phyloP scores from a whole-genome alignment of 257 asterid genomes.

The Echium plantagineum region DNA sequence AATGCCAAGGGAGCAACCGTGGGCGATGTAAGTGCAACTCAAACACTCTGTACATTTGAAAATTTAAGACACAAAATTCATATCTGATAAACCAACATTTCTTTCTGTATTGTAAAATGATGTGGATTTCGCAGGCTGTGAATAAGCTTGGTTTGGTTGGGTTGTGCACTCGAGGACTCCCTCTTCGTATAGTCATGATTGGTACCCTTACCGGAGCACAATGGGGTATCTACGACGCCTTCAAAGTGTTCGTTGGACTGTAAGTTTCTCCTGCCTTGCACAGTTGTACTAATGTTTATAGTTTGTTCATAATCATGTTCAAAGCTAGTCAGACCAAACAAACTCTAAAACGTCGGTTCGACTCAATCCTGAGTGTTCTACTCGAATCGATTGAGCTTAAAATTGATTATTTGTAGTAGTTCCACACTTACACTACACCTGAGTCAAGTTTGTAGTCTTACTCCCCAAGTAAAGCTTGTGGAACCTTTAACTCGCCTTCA shows the following conservation, averaged over 20 bases:
- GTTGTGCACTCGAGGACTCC: background rate
- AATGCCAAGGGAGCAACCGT: slow-evolving; percentile 17
- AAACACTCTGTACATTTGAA: background rate
- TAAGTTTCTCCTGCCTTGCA: background rate
- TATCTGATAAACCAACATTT: background rate
- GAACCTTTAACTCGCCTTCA: too few species aligned
- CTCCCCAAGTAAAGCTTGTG: too few species aligned
- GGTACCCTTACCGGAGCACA: background rate
- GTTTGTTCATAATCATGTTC: background rate
- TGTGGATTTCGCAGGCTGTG: background rate
- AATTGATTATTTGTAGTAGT: too few species aligned
- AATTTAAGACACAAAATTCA: background rate
- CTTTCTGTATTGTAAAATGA: background rate
- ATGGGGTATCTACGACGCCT: background rate
- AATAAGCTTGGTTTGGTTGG: background rate
- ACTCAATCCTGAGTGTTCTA: too few species aligned
- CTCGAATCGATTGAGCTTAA: too few species aligned
- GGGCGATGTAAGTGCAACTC: slow-evolving; percentile 35
- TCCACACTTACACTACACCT: too few species aligned
- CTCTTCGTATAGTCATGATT: background rate
- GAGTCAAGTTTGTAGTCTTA: too few species aligned
- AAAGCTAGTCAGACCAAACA: too few species aligned
- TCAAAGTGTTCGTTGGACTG: background rate
- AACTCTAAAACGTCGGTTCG: too few species aligned
- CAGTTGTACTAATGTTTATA: too few species aligned